Conservation (phyloP, 495 filamentous ascomycete genomes). For the Penicillium silybi region DNA sequence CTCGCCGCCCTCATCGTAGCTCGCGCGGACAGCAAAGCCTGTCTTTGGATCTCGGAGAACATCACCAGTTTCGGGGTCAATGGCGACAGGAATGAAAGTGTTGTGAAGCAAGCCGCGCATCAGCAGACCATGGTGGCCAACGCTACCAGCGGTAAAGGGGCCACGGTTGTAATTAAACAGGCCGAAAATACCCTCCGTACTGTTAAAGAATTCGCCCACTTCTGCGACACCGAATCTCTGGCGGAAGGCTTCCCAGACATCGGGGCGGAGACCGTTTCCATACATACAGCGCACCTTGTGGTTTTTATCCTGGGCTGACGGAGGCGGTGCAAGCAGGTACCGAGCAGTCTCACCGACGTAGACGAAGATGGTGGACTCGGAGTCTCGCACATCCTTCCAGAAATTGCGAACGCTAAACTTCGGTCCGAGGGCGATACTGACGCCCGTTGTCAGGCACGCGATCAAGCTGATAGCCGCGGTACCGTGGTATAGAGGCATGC, state of each 20-base stretch:
- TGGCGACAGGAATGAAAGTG: slow-evolving; percentile 60
- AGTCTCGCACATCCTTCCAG: slow-evolving; percentile 71
- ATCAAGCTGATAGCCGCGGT: slow-evolving; percentile 60
- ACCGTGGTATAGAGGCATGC: slow-evolving; percentile 81
- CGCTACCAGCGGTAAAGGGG: slow-evolving; percentile 56
- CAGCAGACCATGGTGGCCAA: slow-evolving; percentile 69
- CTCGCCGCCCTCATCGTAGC: slow-evolving; percentile 69
- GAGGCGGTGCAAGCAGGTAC: slow-evolving; percentile 68
- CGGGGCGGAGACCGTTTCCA: slow-evolving; percentile 74
- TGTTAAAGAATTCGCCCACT: slow-evolving; percentile 64
- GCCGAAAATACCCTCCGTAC: slow-evolving; percentile 58
- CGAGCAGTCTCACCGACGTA: slow-evolving; percentile 83
- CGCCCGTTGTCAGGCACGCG: slow-evolving; percentile 50
- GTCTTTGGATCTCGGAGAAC: slow-evolving; percentile 61
- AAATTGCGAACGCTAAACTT: slow-evolving; percentile 69
- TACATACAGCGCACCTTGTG: slow-evolving; percentile 67
- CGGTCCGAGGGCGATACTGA: slow-evolving; percentile 62
- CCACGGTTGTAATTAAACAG: slow-evolving; percentile 56
- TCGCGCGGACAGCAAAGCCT: slow-evolving; percentile 58
- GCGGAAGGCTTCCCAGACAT: slow-evolving; percentile 69
- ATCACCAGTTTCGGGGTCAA: slow-evolving; percentile 63
- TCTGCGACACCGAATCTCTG: slow-evolving; percentile 59
- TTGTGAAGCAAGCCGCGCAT: slow-evolving; percentile 47
- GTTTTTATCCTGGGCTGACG: slow-evolving; percentile 56
- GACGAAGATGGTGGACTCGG: slow-evolving; percentile 63